Evolutionary conservation across 2,329 filamentous ascomycete genomes (phyloP).

Genomic region (Fonsecaea multimorphosa): DNA sequence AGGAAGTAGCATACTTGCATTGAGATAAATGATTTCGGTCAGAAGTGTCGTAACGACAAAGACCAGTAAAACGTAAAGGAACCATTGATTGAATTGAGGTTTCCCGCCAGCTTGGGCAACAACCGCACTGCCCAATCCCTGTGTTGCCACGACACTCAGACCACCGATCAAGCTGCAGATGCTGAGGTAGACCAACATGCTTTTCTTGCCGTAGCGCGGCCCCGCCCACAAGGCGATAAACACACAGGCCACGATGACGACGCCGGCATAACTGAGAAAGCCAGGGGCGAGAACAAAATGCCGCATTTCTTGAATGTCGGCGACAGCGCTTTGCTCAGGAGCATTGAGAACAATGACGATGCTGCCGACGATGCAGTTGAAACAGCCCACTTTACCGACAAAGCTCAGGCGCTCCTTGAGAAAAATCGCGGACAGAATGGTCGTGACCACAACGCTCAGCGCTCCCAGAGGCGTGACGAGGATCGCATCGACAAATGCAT

Average conservation of each 20-base stretch:
- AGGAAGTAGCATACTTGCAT: conserved; percentile 67
- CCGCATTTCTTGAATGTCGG: conserved; percentile 91
- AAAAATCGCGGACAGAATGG: conserved; percentile 90
- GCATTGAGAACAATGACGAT: conserved; percentile 95
- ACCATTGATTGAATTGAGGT: conserved; percentile 96
- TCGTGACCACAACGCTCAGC: conserved; percentile 88
- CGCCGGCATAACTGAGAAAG: conserved; percentile 82
- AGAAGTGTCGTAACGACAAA: conserved; percentile 89
- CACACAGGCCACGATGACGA: conserved; percentile 75
- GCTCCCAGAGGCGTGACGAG: conserved; percentile 91
- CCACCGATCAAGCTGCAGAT: conserved; percentile 96
- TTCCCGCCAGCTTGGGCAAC: conserved; percentile 82
- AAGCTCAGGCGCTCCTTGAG: conserved; percentile 94
- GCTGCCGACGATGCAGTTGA: conserved; percentile 90
- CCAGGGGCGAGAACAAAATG: conserved; percentile 82
- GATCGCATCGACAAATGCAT: conserved; percentile 95
- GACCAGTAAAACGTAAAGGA: conserved; percentile 86
- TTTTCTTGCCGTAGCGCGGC: conserved; percentile 91
- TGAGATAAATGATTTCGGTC: conserved; percentile 93
- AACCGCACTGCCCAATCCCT: conserved; percentile 89
- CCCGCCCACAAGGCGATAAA: conserved; percentile 80
- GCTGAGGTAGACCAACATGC: conserved; percentile 95
- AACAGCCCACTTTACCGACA: conserved; percentile 94
- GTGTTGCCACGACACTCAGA: conserved; percentile 90
- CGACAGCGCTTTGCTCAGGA: conserved; percentile 81